Conservation (phyloP, 2,329 filamentous ascomycete genomes). For the Mariannaea sp. region DNA sequence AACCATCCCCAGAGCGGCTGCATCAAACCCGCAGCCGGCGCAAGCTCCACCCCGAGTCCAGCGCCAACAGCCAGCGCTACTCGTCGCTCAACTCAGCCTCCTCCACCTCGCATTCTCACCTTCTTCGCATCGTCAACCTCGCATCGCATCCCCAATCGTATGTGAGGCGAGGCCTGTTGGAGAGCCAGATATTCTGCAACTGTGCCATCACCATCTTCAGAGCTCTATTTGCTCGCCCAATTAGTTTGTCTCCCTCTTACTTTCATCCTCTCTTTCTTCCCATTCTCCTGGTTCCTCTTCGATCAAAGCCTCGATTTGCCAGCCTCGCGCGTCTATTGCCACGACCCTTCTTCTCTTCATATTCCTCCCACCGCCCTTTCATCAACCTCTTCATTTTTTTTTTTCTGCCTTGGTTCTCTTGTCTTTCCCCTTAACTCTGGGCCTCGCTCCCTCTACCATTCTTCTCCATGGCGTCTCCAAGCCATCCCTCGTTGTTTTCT, state of each 20-base stretch:
- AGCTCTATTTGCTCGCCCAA: constrained; percentile 40
- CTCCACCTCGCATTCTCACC: no score
- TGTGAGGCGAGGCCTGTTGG: constrained; percentile 31
- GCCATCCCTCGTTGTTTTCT: constrained; percentile 34
- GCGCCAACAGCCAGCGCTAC: constrained; percentile 21
- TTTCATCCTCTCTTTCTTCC: constrained; percentile 32
- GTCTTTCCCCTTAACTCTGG: constrained; percentile 7
- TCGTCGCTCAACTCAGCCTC: constrained; percentile 37
- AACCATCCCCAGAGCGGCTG: constrained; percentile 25
- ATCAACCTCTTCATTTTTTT: constrained; percentile 2
- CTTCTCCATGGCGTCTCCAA: constrained; percentile 38
- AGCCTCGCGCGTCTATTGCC: constrained; percentile 34
- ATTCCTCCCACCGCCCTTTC: constrained; percentile 18
- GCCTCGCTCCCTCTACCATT: constrained; percentile 17
- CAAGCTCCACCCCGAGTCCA: constrained; percentile 25
- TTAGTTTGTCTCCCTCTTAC: constrained; percentile 43
- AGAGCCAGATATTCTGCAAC: constrained; percentile 32
- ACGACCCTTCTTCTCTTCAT: constrained; percentile 23
- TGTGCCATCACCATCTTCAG: constrained; percentile 32
- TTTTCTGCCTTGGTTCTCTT: not conserved
- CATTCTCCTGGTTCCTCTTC: constrained; percentile 28
- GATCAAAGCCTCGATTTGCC: constrained; percentile 29
- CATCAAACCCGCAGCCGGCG: constrained; percentile 22
- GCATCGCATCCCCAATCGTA: constrained; percentile 17
- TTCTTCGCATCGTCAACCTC: constrained; percentile 26